These are phyloP conservation scores for Trichoderma orchidacearum DNA, from an alignment of 495 filamentous ascomycete genomes.

Conservation along the genomic window DNA sequence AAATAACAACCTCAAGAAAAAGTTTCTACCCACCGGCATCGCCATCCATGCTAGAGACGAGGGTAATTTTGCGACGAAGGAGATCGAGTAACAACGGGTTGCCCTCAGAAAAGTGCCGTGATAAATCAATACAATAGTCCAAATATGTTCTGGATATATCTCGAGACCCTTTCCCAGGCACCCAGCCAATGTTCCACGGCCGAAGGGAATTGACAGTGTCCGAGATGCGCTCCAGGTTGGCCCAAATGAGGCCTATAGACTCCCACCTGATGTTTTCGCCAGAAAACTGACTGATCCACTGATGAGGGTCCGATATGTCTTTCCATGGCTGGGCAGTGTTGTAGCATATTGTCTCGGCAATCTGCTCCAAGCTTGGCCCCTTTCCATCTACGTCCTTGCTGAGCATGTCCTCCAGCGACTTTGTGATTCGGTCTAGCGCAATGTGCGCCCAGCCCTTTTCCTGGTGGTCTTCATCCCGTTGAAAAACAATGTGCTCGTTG, in stretches of 20 bases:
- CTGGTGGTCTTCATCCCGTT: neutral
- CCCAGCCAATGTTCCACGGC: neutral
- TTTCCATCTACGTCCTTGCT: neutral
- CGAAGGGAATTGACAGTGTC: neutral
- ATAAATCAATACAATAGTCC: neutral
- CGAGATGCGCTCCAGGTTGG: conserved; percentile 18
- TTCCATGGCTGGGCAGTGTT: conserved; percentile 12
- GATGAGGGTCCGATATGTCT: conserved; percentile 20
- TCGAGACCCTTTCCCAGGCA: neutral
- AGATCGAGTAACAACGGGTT: neutral
- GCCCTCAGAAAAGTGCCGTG: neutral
- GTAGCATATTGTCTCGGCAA: conserved; percentile 5
- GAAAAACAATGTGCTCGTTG: neutral
- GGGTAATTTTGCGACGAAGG: neutral
- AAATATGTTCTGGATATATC: neutral
- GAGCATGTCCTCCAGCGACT: neutral
- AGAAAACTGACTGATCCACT: conserved; percentile 26
- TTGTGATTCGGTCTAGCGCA: neutral
- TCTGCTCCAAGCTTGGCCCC: neutral
- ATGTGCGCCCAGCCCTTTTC: neutral
- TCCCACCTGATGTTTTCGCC: conserved; percentile 47
- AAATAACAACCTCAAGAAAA: neutral
- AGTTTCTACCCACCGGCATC: too few relatives aligned
- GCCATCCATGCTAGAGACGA: neutral
- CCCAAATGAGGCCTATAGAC: conserved; percentile 38